Evolutionary conservation across 2,329 filamentous ascomycete genomes (phyloP).

Genomic region (Blumeria graminis): DNA sequence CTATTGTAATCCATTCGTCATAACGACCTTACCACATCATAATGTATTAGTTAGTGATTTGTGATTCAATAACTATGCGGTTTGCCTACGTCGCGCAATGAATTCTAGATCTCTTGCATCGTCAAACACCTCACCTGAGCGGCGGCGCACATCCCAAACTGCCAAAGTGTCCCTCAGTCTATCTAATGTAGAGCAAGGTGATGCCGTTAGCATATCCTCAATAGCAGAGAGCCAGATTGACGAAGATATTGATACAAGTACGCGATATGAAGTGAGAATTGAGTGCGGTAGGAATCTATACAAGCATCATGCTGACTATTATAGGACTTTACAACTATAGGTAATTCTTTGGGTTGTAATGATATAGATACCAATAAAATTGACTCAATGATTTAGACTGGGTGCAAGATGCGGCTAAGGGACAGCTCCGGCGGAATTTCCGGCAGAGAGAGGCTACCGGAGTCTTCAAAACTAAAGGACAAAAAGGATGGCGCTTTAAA

Average conservation of each 20-base stretch:
- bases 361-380: slow-evolving; percentile 2
- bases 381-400: slow-evolving; percentile 38
- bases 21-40: no score
- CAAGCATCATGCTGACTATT: slow-evolving; percentile 3
- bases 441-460: slow-evolving; percentile 47
- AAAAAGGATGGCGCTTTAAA: slow-evolving; percentile 54
- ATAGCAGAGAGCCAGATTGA: slow-evolving; percentile 48
- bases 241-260: slow-evolving; percentile 93
- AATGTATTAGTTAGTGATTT: no score
- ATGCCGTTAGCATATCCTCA: slow-evolving; percentile 24
- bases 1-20: no score
- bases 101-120: slow-evolving; percentile 13
- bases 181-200: slow-evolving; percentile 38
- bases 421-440: slow-evolving; percentile 59
- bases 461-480: slow-evolving; percentile 41
- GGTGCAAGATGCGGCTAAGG: slow-evolving; percentile 90
- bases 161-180: slow-evolving; percentile 27
- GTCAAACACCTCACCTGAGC: slow-evolving; percentile 10
- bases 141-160: slow-evolving; percentile 9
- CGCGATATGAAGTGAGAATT: slow-evolving; percentile 57
- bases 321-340: slow-evolving; percentile 83
- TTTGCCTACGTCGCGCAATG: slow-evolving; percentile 12
- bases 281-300: not conserved
- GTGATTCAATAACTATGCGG: slow-evolving; percentile 4
- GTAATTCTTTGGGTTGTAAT: slow-evolving; percentile 17